Evolutionary conservation across 495 filamentous ascomycete species (phyloP), one percentile per base, ranked within the genome.

Genomic region (Penicillium desertorum): DNA sequence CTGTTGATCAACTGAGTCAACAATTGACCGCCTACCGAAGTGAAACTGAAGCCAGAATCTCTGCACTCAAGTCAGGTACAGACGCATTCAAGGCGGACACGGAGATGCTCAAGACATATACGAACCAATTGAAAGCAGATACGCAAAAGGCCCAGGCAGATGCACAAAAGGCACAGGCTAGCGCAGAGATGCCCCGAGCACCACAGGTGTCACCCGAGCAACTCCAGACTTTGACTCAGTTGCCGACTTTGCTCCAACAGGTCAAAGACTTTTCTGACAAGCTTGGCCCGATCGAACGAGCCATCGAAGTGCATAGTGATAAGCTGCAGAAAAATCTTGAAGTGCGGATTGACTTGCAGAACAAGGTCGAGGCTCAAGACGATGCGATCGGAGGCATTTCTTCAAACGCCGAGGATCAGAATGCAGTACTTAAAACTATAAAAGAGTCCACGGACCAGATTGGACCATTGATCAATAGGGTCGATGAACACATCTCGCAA

Each of bases 1-100:
- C 61, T 5, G 37, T 56, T 14, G 30, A 47, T 12, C 51, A 57
- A 14, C 19, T 23, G 23, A 60, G n/a, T 12, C 49, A 41, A 20
- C 49, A 52, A 48, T 32, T 48, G 16, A 11, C 10, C 11, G 45
- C 45, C 4, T 9, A 48, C 10, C 27, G 2, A 20, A 48, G 9
- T 12, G 45, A 32, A 32, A 32, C 32, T 48, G 27, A 61, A 45
- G 16, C 53, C 17, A 52, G 16, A 19, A n/a, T 52, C 19, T 52
- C 45, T 20, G 17, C 17, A 10, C 29, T 48, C 42, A 22, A 22
- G 8, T 14, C 20, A 44, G 11, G 14, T 11, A 2, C 20, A 14
- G 41, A 22, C 19, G 19, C 19, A 7, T 20, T 43, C 37, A 42
- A 52, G n/a, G 36, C 6, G 11, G 23, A 30, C 1, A 30, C 17